Evolutionary conservation across 352 stramenopile genomes (phyloP).

Genomic region (Globisporangium viniferum): DNA sequence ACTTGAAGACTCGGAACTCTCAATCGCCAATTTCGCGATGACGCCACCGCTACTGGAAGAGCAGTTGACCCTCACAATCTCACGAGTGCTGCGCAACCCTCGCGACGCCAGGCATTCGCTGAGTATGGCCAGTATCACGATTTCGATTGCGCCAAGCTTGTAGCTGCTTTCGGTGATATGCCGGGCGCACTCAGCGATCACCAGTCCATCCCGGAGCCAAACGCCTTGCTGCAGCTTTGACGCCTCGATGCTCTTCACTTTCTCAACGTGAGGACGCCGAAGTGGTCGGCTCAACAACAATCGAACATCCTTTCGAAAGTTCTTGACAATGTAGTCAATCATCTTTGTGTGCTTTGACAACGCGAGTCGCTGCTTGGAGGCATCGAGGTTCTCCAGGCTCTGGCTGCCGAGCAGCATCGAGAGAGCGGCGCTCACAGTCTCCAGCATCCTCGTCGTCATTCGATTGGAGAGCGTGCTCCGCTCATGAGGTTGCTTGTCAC

Average conservation of each 20-base stretch:
- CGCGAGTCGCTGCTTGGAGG: slow-evolving; percentile 31
- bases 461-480: background rate
- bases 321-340: slow-evolving; percentile 30
- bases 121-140: slow-evolving; percentile 9
- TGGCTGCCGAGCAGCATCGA: slow-evolving; percentile 22
- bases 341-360: slow-evolving; percentile 30
- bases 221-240: slow-evolving; percentile 9
- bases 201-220: slow-evolving; percentile 2
- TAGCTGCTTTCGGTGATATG: background rate
- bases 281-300: slow-evolving; percentile 31
- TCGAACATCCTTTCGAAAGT: slow-evolving; percentile 18
- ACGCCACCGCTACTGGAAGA: slow-evolving; percentile 1
- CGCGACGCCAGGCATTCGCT: slow-evolving; percentile 9
- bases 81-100: background rate
- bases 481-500: slow-evolving; percentile 10
- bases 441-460: slow-evolving; percentile 27
- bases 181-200: background rate
- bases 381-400: slow-evolving; percentile 24
- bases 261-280: background rate
- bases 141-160: slow-evolving; percentile 8
- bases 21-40: slow-evolving; percentile 1
- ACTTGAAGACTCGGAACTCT: background rate
- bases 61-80: slow-evolving; percentile 1
- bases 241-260: background rate
- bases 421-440: slow-evolving; percentile 20